Evolutionary conservation across 208 protist species (phyloP).

Genomic region (Crithidia fasciculata): DNA sequence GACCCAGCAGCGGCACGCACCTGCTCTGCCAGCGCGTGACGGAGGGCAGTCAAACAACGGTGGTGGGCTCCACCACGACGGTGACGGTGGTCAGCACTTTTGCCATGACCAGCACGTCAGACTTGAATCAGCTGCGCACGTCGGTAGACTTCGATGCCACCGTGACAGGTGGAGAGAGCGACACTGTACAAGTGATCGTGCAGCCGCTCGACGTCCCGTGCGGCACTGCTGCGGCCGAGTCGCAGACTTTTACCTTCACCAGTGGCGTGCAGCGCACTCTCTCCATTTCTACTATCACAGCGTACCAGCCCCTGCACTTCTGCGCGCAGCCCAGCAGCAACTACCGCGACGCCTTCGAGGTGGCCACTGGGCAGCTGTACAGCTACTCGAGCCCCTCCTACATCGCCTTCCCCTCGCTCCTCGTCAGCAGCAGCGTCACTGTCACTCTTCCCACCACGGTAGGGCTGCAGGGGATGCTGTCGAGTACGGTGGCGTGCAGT

Average conservation of each 20-base stretch:
- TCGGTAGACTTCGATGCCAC: conserved; percentile 33
- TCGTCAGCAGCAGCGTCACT: conserved; percentile 15
- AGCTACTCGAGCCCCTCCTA: conserved; percentile 52
- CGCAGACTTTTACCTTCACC: conserved; percentile 17
- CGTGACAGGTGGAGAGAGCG: conserved; percentile 28
- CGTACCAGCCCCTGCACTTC: conserved; percentile 14
- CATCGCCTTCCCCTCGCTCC: conserved; percentile 18
- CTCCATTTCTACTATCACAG: conserved; percentile 13
- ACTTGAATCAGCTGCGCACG: conserved; percentile 29
- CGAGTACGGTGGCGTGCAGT: neutral
- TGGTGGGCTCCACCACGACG: conserved; percentile 34
- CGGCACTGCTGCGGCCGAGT: conserved; percentile 4
- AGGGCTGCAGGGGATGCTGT: conserved; percentile 16
- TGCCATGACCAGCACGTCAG: conserved; percentile 25
- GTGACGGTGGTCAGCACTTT: conserved; percentile 44
- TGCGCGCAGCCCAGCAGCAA: conserved; percentile 18
- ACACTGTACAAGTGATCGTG: conserved; percentile 14
- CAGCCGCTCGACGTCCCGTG: conserved; percentile 30
- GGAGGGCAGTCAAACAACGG: conserved; percentile 1
- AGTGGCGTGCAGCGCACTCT: conserved; percentile 11
- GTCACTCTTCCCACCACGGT: conserved; percentile 26
- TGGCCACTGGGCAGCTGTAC: conserved; percentile 30
- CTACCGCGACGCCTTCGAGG: conserved; percentile 22
- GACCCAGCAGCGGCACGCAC: conserved; percentile 35
- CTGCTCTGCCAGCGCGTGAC: conserved; percentile 54